These are phyloP conservation scores for Schizosaccharomyces lindneri DNA, from an alignment of 805 yeast genomes.

Conservation along the genomic window DNA sequence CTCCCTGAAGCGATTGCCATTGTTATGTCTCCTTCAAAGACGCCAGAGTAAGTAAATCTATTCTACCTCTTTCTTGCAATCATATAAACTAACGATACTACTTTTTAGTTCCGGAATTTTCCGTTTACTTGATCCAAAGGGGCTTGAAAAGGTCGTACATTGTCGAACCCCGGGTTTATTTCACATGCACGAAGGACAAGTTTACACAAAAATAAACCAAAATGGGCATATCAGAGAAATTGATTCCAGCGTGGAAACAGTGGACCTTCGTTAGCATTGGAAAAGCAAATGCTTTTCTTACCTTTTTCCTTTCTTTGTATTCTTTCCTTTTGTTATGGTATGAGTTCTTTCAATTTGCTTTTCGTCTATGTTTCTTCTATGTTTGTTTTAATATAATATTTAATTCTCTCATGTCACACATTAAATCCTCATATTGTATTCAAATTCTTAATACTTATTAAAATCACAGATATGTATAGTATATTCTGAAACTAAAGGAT, in stretches of 20 bases:
- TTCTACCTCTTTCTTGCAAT: not conserved
- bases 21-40: slow-evolving; percentile 30
- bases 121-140: slow-evolving; percentile 41
- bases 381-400: too few species aligned
- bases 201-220: slow-evolving; percentile 25
- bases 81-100: not conserved
- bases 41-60: slow-evolving; percentile 14
- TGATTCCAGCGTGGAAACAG: slow-evolving; percentile 23
- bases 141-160: slow-evolving; percentile 27
- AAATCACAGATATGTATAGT: too few species aligned
- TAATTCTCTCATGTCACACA: too few species aligned
- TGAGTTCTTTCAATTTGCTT: too few species aligned
- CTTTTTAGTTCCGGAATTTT: slow-evolving; percentile 23
- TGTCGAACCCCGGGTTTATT: slow-evolving; percentile 26
- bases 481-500: too few species aligned
- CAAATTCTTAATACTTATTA: too few species aligned
- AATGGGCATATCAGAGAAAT: slow-evolving; percentile 26
- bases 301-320: not conserved
- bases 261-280: slow-evolving; percentile 21
- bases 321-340: too few species aligned
- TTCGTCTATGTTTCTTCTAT: too few species aligned
- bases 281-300: not conserved
- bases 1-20: slow-evolving; percentile 44
- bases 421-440: too few species aligned
- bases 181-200: slow-evolving; percentile 34